Percentiles rank a stretch among this genome's conserved stretches.
These are phyloP conservation scores for Euphorbia celastroides DNA, from an alignment of 441 rosid species.

Conservation along the genomic window DNA sequence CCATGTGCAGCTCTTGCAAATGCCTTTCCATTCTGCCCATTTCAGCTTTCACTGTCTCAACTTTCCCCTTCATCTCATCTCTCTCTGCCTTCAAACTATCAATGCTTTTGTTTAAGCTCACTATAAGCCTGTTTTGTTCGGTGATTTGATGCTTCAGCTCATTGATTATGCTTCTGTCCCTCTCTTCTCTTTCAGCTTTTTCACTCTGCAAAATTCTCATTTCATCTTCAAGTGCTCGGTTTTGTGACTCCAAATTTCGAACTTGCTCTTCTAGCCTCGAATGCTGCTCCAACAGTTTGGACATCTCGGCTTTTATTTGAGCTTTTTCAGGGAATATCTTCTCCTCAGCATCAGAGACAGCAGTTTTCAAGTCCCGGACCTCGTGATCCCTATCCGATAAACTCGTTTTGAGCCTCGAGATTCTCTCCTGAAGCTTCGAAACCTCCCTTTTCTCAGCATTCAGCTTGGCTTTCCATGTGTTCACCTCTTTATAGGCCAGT, in stretches of 20 bases:
- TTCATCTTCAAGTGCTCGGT: constrained; percentile 70
- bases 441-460: constrained; percentile 58
- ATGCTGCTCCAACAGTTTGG: constrained; percentile 47
- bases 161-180: constrained; percentile 32
- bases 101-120: constrained; percentile 27
- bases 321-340: constrained; percentile 77
- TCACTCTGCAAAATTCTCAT: constrained; percentile 43
- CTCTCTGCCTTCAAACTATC: constrained; percentile 29
- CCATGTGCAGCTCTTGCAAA: constrained; percentile 49
- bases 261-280: constrained; percentile 38
- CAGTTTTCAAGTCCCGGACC: constrained; percentile 51
- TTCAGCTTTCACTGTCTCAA: constrained; percentile 33
- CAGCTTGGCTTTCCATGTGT: constrained; percentile 41
- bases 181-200: constrained; percentile 45
- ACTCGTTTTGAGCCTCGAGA: constrained; percentile 56
- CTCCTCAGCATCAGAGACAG: constrained; percentile 83
- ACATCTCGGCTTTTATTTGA: constrained; percentile 62
- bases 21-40: constrained; percentile 51
- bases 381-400: constrained; percentile 73
- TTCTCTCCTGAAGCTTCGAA: constrained; percentile 63
- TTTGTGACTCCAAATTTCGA: constrained; percentile 61
- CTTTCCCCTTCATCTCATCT: constrained; percentile 24
- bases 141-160: constrained; percentile 33
- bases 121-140: constrained; percentile 30
- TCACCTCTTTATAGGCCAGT: constrained; percentile 42